Evolutionary conservation across 441 rosid species (phyloP), one percentile per base, ranked within the genome.

Genomic region (Cnidoscolus chayamansa): DNA sequence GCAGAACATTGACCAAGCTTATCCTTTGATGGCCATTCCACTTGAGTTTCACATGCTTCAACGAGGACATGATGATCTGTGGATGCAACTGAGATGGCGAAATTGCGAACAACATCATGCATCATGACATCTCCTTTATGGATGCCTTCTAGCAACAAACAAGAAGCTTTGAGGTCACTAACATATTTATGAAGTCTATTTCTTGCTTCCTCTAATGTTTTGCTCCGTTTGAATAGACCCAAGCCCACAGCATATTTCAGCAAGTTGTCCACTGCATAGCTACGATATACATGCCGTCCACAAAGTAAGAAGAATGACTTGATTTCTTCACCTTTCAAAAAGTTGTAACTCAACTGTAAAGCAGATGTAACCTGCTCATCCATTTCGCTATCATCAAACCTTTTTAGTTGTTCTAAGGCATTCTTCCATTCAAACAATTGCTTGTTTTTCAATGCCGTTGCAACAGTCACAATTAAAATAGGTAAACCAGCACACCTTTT

Each of bases 401-500:
- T 57, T 0, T 3, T 19, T 2, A 55, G 37, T 0, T 11, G 13
- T 2, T 17, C 0, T 56, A 68, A 63, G n/a, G 78, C 73, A 58
- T 73, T 40, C 16, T 64, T 17, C 85, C 83, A 82, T 1, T 3
- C 63, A 5, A 2, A 0, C 6, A 25, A 40, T 1, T 1, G 3
- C 12, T 15, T 17, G 0, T 0, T 9, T 45, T 19, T 72, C 51
- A 75, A 10, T 12, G 70, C 65, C 4, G 11, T 71, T 49, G 72
- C 84, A 43, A 76, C 0, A 1, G 76, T 1, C 0, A 30, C 16
- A 32, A 81, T 45, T 0, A 63, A 40, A 53, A 81, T 7, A 0
- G 82, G 86, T 55, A 80, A 58, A 1, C 86, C 82, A 0, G 3
- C 73, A 57, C 84, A 76, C 12, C 64, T 65, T 1, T 19, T 0